phyloP scores from a whole-genome alignment of 305 asterid species.

The Solanum hybrid region DNA sequence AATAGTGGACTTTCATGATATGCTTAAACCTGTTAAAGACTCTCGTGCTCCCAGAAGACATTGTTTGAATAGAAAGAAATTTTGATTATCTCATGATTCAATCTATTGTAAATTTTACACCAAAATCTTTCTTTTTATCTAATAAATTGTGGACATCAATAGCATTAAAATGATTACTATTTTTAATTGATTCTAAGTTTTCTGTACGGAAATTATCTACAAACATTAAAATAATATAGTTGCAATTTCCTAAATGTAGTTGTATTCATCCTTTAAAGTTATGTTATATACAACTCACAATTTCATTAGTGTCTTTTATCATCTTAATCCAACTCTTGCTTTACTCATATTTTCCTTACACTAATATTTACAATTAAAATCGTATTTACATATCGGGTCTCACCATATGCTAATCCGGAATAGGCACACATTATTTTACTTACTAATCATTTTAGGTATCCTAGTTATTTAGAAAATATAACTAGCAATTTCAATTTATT shows the following conservation, averaged over 20 bases:
- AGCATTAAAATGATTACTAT: background rate
- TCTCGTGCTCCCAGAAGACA: background rate
- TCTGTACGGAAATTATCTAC: background rate
- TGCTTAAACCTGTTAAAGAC: background rate
- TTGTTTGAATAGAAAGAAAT: background rate
- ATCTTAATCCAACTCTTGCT: background rate
- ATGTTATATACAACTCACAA: background rate
- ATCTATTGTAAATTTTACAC: background rate
- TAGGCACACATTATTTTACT: background rate
- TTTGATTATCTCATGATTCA: background rate
- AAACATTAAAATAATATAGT: background rate
- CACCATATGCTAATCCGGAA: background rate
- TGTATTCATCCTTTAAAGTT: background rate
- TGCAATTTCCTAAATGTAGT: background rate
- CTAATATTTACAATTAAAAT: background rate
- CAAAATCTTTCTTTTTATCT: background rate
- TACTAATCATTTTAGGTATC: background rate
- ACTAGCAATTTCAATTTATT: too few species aligned
- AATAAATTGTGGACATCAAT: background rate
- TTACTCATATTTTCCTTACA: background rate
- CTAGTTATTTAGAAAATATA: too few species aligned
- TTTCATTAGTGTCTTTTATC: background rate
- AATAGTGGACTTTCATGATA: background rate
- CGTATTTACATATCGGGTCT: background rate
- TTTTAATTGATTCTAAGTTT: background rate